phyloP scores from a whole-genome alignment of 2,329 filamentous ascomycete species.

The Cryphonectria carpinicola region DNA sequence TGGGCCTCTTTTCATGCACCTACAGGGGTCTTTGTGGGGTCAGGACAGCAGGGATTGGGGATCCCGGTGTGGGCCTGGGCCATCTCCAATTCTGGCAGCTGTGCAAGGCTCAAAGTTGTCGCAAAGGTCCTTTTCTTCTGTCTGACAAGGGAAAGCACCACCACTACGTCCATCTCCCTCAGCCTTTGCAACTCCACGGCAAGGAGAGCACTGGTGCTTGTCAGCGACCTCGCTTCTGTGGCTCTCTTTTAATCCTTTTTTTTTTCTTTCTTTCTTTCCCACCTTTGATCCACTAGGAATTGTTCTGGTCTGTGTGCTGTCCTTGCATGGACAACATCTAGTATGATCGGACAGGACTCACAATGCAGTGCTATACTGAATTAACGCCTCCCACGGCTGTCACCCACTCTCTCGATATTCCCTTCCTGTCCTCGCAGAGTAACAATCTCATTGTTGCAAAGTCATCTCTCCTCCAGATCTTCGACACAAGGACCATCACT shows the following conservation, averaged over 20 bases:
- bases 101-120: not conserved
- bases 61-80: not conserved
- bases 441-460: slow-evolving; percentile 90
- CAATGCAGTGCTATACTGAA: slow-evolving; percentile 98
- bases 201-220: not conserved
- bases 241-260: not conserved
- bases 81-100: slow-evolving; percentile 18
- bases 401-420: slow-evolving; percentile 79
- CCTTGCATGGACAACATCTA: slow-evolving; percentile 27
- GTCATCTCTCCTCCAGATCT: slow-evolving; percentile 91
- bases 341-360: slow-evolving; percentile 35
- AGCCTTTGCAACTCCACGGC: not conserved
- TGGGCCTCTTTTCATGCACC: slow-evolving; percentile 22
- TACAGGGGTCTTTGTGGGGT: slow-evolving; percentile 7
- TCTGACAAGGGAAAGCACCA: not conserved
- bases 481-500: slow-evolving; percentile 70
- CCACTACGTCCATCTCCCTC: not conserved
- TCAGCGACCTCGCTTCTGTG: not conserved
- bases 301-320: slow-evolving; percentile 13
- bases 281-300: not conserved
- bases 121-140: slow-evolving; percentile 3
- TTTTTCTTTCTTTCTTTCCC: too few species aligned
- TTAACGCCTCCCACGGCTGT: slow-evolving; percentile 92
- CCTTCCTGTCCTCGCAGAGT: slow-evolving; percentile 75
- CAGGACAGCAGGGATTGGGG: not conserved